Base-by-base conservation (phyloP, 179 eudicot genomes). In the Sideroxylon spinosum region DNA sequence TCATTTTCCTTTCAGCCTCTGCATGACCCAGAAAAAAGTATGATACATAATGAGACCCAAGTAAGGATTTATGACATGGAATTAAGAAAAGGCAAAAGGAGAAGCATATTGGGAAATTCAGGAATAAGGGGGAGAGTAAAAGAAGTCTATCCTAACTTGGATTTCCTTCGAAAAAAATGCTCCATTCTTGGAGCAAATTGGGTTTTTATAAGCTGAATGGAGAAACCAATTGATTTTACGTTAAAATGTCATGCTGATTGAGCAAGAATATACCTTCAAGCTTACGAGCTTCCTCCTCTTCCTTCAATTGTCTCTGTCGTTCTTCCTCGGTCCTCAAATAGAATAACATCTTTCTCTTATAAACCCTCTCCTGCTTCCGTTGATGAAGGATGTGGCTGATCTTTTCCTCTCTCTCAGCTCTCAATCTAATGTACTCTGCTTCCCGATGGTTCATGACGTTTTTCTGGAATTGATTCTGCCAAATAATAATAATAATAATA, bases 251-350 rank as follows among this genome's bases (percentile, higher is more conserved):
- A 22, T n/a, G n/a, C 6, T 57, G 44, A 20, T 28, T n/a, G 9
- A 37, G 49, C 14, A 68, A 63, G 29, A 19, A 17, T 26, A 49
- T 72, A 95, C 98, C 98, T 93, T 89, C 95, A 67, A 65, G 92
- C 75, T 85, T 89, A 14, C 90, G 89, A 22, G 97, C 92, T 85
- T 93, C 97, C 83, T 95, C 95, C 81, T 93, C 97, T 78, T 89
- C 90, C 5, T 76, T 90, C 80, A 78, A 63, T 82, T 69, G 93
- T 63, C 46, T 87, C 79, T 86, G 85, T 76, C 87, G 86, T 82
- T 91, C 98, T 82, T 95, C 95, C 79, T 95, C 93, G 0, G 77
- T n/a, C 50, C 78, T 89, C 86, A 95, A 80, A 78, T 59, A 95
- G 88, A 72, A 91, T 44, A 93, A 32, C 89, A 88, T 82, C 84